Evolutionary conservation across 192 early-diverging fungal genomes (phyloP), one percentile per base, ranked within the genome.

Genomic region (Entomortierella lignicola): DNA sequence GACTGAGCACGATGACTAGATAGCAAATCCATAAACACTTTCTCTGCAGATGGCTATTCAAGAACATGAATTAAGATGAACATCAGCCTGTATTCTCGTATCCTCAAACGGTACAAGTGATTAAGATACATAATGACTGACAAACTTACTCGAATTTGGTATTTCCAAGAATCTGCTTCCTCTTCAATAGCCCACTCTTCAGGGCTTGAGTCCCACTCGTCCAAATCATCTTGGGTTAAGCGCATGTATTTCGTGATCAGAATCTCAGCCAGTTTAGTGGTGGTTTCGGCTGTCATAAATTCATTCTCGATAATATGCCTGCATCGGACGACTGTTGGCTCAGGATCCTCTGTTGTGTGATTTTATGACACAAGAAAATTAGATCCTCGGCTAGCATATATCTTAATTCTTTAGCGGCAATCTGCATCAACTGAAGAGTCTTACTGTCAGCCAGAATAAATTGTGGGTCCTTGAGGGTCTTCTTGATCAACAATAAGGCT

Each of bases 81-180:
- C 10, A 10, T 37, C 5, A 37, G 34, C 34, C 34, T 10, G 34
- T 13, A 13, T 42, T 6, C 13, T 42, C 6, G 13, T 13, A 42
- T 42, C 39, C 39, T 10, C 8, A 42, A 42, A 13, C 39, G 39
- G 39, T 42, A n/a, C 39, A 42, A 6, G 21, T 42, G 32, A 25
- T 4, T 26, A 54, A 26, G 2, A 12, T 5, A 52, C 29, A 48
- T 18, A 48, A 54, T 34, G 42, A 12, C 31, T 69, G 25, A 47
- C n/a, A 13, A 61, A 84, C 84, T 27, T 79, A 90, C 90, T 60
- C 93, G 69, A 32, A 94, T 73, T 60, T 91, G 90, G 81, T 91
- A 95, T 71, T 89, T 91, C 92, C 94, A 96, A 60, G 93, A 91
- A 77, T 96, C 95, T 29, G 91, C 85, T 52, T 95, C 94, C 29